Percentiles rank a stretch among this genome's conserved stretches.
phyloP scores from a whole-genome alignment of 768 basidiomycete species.

The Thelephora aurantiotincta region DNA sequence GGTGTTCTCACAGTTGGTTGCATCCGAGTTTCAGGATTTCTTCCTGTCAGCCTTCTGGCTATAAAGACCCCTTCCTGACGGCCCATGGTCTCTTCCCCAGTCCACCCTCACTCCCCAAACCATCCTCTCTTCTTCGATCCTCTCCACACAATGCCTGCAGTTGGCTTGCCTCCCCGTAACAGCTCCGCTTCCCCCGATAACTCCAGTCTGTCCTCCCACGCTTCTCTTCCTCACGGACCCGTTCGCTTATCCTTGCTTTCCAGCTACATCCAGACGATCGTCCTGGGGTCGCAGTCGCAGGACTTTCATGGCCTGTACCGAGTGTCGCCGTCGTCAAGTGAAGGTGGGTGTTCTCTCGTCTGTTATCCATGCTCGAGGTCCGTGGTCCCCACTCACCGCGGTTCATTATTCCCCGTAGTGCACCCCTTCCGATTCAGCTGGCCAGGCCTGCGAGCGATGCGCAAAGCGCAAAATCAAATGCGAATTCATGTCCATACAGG shows the following conservation, averaged over 20 bases:
- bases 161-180: neutral
- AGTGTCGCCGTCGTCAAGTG: slow-evolving; percentile 40
- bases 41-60: too few relatives aligned
- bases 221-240: neutral
- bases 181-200: slow-evolving; percentile 3
- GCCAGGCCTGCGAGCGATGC: slow-evolving; percentile 25
- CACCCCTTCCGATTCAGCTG: slow-evolving; percentile 11
- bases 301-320: slow-evolving; percentile 37
- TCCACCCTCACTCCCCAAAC: too few relatives aligned
- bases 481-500: slow-evolving; percentile 26
- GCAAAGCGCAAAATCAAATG: slow-evolving; percentile 23
- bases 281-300: slow-evolving; percentile 19
- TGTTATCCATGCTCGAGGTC: neutral
- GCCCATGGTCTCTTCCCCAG: too few relatives aligned
- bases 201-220: neutral
- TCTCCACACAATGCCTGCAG: neutral
- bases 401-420: slow-evolving; percentile 8
- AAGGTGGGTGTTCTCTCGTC: slow-evolving; percentile 23
- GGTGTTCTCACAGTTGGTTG: too few relatives aligned
- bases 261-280: neutral
- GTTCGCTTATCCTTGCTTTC: slow-evolving; percentile 1
- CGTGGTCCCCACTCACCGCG: neutral
- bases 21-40: too few relatives aligned
- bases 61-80: too few relatives aligned
- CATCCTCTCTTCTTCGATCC: too few relatives aligned